phyloP scores from a whole-genome alignment of 495 filamentous ascomycete genomes.

The Lentithecium fluviatile region DNA sequence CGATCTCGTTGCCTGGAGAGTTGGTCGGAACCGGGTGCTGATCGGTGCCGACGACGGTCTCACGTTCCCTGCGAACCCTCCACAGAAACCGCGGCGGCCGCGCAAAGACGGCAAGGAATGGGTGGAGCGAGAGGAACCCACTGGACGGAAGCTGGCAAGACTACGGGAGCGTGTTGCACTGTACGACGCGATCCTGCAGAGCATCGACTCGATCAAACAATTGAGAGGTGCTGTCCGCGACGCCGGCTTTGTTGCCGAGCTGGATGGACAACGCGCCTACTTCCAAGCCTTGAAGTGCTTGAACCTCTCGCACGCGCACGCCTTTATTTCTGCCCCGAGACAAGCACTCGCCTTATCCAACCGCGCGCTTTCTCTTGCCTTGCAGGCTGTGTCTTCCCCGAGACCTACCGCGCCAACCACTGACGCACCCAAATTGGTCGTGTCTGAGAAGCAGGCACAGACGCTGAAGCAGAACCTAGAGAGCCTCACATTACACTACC shows the following conservation, averaged over 20 bases:
- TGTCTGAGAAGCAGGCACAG: conserved; percentile 57
- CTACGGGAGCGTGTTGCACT: conserved; percentile 85
- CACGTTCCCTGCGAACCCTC: conserved; percentile 50
- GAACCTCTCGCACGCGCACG: conserved; percentile 81
- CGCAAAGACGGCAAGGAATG: conserved; percentile 60
- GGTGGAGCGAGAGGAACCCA: conserved; percentile 51
- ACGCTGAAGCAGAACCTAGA: conserved; percentile 60
- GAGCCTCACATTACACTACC: conserved; percentile 69
- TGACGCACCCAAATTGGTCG: conserved; percentile 56
- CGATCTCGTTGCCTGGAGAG: conserved; percentile 87
- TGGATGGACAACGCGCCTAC: conserved; percentile 75
- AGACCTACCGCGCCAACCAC: conserved; percentile 2
- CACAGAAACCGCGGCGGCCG: conserved; percentile 44
- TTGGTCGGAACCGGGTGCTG: conserved; percentile 87
- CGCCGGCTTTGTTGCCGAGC: conserved; percentile 66
- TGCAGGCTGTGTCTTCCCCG: conserved; percentile 38
- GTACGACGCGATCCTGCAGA: conserved; percentile 90
- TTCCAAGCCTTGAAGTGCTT: conserved; percentile 90
- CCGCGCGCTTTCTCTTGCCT: conserved; percentile 61
- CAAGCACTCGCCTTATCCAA: conserved; percentile 83
- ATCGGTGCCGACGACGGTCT: conserved; percentile 77
- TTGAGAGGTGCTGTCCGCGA: conserved; percentile 91
- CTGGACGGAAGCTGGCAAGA: conserved; percentile 67
- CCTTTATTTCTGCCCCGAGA: conserved; percentile 65
- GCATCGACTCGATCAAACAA: conserved; percentile 84